Evolutionary conservation across 257 asterid genomes (phyloP), one percentile per base, ranked within the genome.

Genomic region (Solanum paucissectum): DNA sequence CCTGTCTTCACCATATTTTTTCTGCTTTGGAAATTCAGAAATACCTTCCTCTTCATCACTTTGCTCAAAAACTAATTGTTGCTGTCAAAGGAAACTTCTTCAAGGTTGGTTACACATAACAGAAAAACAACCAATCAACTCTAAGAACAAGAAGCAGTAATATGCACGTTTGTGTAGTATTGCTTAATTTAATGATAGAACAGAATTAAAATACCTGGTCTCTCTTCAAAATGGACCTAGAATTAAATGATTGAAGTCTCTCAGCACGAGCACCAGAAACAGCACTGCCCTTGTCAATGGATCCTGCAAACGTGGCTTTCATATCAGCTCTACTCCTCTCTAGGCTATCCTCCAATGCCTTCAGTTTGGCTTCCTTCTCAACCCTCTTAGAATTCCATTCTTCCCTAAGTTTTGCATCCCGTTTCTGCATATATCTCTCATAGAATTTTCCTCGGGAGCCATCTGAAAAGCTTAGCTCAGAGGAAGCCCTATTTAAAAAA

Each of bases 291-390:
- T 90, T 86, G 88, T 91, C 93, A 18, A 86, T 91, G 86, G 94
- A 93, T 86, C 92, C 94, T 25, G 94, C 91, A 76, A 97, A 83
- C 88, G 90, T 96, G 68, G 92, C 85, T 91, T 95, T 92, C 98
- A 97, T 94, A 90, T 97, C 98, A 69, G 97, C 93, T 87, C 89
- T 93, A 92, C 92, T 97, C 87, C 91, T 89, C 91, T 96, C 98
- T 46, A 96, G 93, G 91, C 93, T 95, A 90, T 96, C 98, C 88
- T 92, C 98, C 99, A 97, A 89, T 36, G 93, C 92, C 93, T 92
- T 97, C 91, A 96, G 86, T 89, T 91, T 93, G 79, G 98, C 97
- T 93, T 97, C 99, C 91, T 97, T 97, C 91, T 94, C 97, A 40
- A 89, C 93, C 83, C 98, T 90, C 83, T 92, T 95, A 72, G 95